A percentile compares a stretch with the other conserved stretches of the same genome.
Evolutionary conservation across 257 asterid species (phyloP).

Genomic region (Agastache rugosa): DNA sequence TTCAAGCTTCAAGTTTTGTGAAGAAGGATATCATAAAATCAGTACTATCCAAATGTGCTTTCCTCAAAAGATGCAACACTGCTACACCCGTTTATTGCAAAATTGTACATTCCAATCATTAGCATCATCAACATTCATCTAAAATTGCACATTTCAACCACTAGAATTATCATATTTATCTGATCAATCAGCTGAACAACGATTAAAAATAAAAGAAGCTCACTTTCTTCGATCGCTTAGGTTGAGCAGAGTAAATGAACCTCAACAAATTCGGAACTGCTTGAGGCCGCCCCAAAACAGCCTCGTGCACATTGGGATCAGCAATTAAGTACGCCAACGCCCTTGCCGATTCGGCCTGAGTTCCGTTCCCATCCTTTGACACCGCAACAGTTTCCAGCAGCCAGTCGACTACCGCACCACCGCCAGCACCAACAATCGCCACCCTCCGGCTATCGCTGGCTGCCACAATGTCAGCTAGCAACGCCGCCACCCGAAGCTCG

Average conservation of each 20-base stretch:
- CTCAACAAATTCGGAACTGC: slow-evolving; percentile 85
- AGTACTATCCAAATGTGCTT: neutral
- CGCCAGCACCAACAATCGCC: slow-evolving; percentile 96
- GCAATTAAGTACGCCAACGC: slow-evolving; percentile 90
- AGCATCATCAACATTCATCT: slow-evolving; percentile 15
- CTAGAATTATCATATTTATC: slow-evolving; percentile 19
- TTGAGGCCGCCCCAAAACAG: slow-evolving; percentile 80
- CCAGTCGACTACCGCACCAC: slow-evolving; percentile 97
- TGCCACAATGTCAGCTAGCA: slow-evolving; percentile 92
- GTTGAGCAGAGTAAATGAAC: slow-evolving; percentile 95
- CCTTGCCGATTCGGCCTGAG: slow-evolving; percentile 95
- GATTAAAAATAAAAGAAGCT: slow-evolving; percentile 35
- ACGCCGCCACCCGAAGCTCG: slow-evolving; percentile 92
- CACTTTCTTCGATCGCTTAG: slow-evolving; percentile 70
- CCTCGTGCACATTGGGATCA: slow-evolving; percentile 78
- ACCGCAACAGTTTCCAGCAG: slow-evolving; percentile 78
- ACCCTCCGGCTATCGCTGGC: slow-evolving; percentile 88
- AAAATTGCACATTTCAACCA: neutral
- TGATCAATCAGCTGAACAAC: slow-evolving; percentile 5
- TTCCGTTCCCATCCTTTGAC: slow-evolving; percentile 63
- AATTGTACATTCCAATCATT: neutral
- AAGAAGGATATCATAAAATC: neutral
- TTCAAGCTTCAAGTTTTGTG: slow-evolving; percentile 2
- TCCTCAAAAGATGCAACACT: neutral
- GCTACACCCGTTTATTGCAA: neutral